phyloP scores from a whole-genome alignment of 2,329 filamentous ascomycete genomes.

The Bimuria novae-zelandiae region DNA sequence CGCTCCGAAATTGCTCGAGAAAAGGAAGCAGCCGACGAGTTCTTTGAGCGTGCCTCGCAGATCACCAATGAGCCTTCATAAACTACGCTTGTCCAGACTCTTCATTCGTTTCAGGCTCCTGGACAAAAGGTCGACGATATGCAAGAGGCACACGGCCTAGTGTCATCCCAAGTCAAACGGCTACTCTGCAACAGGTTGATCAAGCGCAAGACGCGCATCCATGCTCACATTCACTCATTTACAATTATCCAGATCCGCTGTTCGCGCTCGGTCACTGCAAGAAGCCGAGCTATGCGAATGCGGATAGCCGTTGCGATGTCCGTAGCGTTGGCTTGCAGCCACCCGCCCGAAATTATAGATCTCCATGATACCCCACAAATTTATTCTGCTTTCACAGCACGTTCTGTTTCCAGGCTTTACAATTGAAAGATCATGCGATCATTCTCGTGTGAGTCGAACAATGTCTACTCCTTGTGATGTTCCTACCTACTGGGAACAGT shows the following conservation, averaged over 20 bases:
- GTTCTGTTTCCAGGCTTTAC: too few species aligned
- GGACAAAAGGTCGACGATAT: too few species aligned
- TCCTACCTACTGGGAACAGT: neutral
- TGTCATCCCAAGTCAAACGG: neutral
- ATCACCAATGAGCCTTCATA: constrained; percentile 24
- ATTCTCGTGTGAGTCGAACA: neutral
- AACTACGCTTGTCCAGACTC: too few species aligned
- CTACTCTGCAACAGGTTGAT: neutral
- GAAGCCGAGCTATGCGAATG: neutral
- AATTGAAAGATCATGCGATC: neutral
- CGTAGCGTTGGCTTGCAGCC: neutral
- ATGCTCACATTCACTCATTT: neutral
- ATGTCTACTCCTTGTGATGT: neutral
- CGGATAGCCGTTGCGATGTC: neutral
- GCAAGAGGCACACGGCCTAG: neutral
- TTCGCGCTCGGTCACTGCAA: neutral
- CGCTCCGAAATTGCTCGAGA: constrained; percentile 27
- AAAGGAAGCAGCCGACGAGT: constrained; percentile 25
- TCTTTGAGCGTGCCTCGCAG: constrained; percentile 28
- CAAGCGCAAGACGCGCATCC: neutral
- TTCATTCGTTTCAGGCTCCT: too few species aligned
- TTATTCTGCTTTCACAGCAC: neutral
- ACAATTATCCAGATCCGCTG: neutral
- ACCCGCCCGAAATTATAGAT: neutral
- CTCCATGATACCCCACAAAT: neutral